Evolutionary conservation across 495 filamentous ascomycete genomes (phyloP), one percentile per base, ranked within the genome.

Genomic region (Hypomontagnella submonticulosa): DNA sequence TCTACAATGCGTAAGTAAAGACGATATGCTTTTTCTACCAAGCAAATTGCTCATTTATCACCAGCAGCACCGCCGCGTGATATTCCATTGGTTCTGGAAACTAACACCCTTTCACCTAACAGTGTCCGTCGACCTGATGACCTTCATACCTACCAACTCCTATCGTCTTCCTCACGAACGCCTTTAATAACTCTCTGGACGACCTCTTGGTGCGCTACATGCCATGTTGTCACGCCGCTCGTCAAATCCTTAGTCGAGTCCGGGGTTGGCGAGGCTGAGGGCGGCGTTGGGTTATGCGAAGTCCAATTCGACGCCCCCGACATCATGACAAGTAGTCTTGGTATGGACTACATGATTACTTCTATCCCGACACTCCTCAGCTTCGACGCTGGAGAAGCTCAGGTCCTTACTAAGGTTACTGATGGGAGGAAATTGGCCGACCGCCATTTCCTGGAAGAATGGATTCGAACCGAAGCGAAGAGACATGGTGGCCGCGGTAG

Each of bases 161-260:
- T 88, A 41, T 85, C 86, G 0, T 80, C 87, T 1, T 81, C 83
- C n/a, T 76, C 79, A 7, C 75, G 81, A 16, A 80, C 75, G n/a
- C 85, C 88, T 4, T 76, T 91, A 4, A 77, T 91, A 32, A 91
- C 89, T 1, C 75, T 91, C 11, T 92, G 89, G 89, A 89, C 86
- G 1, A 81, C 89, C 0, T 86, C 84, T 7, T 90, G 82, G 74
- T 90, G 88, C 71, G 71, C 81, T 6, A 84, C 83, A 7, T 92
- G 88, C 74, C 77, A 76, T 20, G 64, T 73, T 12, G 80, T 90
- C 15, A 76, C 75, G 3, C 86, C 87, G 4, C 64, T 89, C 7
- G 15, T 91, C 0, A 66, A 73, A 18, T 71, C 80, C 4, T 67
- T 89, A 23, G 73, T 90, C 33, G 77, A 85, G 59, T 80, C 83